Conservation (phyloP, 345 rosid species). For the Populus euphratica region DNA sequence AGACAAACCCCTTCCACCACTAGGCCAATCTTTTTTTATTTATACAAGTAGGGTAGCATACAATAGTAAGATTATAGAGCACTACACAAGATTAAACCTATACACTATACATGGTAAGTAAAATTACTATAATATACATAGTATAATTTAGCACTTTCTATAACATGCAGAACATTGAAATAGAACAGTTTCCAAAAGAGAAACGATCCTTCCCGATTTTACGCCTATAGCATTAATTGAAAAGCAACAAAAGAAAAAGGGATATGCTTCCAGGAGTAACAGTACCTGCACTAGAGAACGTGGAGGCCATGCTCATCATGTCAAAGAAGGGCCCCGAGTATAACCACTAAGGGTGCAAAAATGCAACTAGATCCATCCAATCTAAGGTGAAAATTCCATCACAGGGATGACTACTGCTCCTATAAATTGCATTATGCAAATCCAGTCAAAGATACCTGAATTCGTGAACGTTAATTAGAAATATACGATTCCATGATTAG, state of each 20-base stretch:
- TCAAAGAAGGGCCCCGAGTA: constrained; percentile 45
- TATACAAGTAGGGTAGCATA: too few species aligned
- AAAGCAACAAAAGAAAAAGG: constrained; percentile 16
- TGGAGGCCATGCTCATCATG: constrained; percentile 53
- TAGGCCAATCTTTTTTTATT: too few species aligned
- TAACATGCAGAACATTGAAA: background rate
- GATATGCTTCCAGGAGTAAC: constrained; percentile 25
- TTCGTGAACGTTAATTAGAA: constrained; percentile 13
- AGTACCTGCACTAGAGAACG: constrained; percentile 57
- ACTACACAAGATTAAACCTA: too few species aligned
- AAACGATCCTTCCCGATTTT: background rate
- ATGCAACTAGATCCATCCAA: constrained; percentile 42
- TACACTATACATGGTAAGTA: too few species aligned
- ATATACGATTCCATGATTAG: constrained; percentile 12
- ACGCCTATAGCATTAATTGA: constrained; percentile 13
- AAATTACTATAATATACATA: too few species aligned
- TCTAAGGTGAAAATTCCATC: constrained; percentile 26
- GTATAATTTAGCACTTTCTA: too few species aligned
- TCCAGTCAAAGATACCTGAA: constrained; percentile 14
- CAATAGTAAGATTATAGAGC: too few species aligned
- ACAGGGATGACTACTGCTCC: constrained; percentile 10
- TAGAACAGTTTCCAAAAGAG: constrained; percentile 5
- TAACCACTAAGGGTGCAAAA: constrained; percentile 61
- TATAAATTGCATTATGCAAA: constrained; percentile 10
- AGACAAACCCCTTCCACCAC: too few species aligned